phyloP scores from a whole-genome alignment of 2,329 filamentous ascomycete genomes.

The Fusarium tupiense region DNA sequence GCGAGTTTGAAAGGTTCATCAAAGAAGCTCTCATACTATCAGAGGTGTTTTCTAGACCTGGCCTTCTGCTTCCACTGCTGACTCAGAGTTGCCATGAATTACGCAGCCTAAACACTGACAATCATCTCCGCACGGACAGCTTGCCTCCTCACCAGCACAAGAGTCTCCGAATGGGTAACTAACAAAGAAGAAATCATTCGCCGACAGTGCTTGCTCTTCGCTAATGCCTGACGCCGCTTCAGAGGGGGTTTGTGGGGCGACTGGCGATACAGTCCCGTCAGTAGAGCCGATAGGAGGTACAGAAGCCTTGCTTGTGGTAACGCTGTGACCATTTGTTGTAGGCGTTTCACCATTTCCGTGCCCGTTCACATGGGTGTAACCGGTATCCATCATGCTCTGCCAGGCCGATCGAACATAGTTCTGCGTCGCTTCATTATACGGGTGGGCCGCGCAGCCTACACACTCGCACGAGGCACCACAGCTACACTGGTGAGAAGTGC shows the following conservation, averaged over 20 bases:
- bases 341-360: slow-evolving; percentile 36
- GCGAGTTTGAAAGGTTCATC: not conserved
- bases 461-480: slow-evolving; percentile 75
- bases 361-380: slow-evolving; percentile 40
- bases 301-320: slow-evolving; percentile 26
- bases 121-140: slow-evolving; percentile 68
- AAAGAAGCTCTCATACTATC: not conserved
- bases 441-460: slow-evolving; percentile 73
- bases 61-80: slow-evolving; percentile 3
- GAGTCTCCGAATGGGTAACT: slow-evolving; percentile 60
- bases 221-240: slow-evolving; percentile 55
- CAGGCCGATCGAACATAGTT: slow-evolving; percentile 61
- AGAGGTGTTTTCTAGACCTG: slow-evolving; percentile 1
- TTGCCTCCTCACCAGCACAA: slow-evolving; percentile 60
- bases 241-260: slow-evolving; percentile 57
- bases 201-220: slow-evolving; percentile 62
- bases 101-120: slow-evolving; percentile 67
- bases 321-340: slow-evolving; percentile 24
- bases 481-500: slow-evolving; percentile 60
- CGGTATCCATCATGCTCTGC: slow-evolving; percentile 51
- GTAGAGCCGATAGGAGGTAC: slow-evolving; percentile 14
- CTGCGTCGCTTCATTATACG: slow-evolving; percentile 72
- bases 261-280: slow-evolving; percentile 50
- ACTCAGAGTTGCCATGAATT: slow-evolving; percentile 56
- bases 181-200: slow-evolving; percentile 69